A percentile compares a stretch with the other conserved stretches of the same genome.
Conservation (phyloP, 1,139 yeast species). For the Wickerhamomyces sp. region DNA sequence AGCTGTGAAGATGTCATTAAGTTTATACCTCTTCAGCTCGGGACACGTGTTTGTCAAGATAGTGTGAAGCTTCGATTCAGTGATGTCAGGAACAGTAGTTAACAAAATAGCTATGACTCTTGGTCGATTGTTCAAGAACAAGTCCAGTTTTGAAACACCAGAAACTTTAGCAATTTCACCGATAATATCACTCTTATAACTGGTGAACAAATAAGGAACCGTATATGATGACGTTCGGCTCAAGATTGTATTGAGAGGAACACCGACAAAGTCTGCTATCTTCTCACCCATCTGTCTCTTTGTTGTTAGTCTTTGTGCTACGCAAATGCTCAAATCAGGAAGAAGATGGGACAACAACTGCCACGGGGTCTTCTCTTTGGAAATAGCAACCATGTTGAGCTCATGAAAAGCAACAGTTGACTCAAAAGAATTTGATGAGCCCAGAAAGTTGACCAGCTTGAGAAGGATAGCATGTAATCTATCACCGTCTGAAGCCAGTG, state of each 20-base stretch:
- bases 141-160: constrained; percentile 9
- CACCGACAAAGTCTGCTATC: constrained; percentile 61
- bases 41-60: constrained; percentile 54
- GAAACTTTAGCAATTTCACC: constrained; percentile 46
- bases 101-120: constrained; percentile 43
- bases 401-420: constrained; percentile 61
- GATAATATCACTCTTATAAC: constrained; percentile 57
- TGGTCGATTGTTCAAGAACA: constrained; percentile 29
- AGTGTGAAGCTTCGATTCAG: constrained; percentile 46
- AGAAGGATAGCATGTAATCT: constrained; percentile 56
- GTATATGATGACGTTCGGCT: constrained; percentile 68
- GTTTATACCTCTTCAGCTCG: constrained; percentile 24
- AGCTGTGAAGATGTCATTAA: constrained; percentile 34
- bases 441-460: constrained; percentile 54
- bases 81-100: constrained; percentile 31
- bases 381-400: constrained; percentile 40
- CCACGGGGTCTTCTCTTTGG: constrained; percentile 33
- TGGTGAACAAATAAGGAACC: constrained; percentile 68
- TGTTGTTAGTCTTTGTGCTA: constrained; percentile 47
- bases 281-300: constrained; percentile 52
- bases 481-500: constrained; percentile 55
- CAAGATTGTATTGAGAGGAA: constrained; percentile 57
- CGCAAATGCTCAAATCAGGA: constrained; percentile 64
- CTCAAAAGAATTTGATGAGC: constrained; percentile 55
- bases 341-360: constrained; percentile 75